These are phyloP conservation scores for Wickerhamiella azymoides DNA, from an alignment of 805 yeast species.

Conservation along the genomic window DNA sequence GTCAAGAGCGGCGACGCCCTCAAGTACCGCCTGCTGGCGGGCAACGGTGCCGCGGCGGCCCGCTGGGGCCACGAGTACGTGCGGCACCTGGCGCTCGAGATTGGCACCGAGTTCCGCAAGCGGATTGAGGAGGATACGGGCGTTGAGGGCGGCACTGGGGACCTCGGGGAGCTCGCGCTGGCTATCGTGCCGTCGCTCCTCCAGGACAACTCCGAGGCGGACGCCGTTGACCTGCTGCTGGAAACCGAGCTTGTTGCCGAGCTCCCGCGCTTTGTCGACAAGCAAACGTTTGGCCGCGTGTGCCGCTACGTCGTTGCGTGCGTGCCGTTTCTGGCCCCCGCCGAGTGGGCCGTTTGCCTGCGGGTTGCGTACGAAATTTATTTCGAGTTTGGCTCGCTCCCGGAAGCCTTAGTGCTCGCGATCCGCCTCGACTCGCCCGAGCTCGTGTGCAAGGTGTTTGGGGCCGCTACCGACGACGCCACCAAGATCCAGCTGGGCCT, in stretches of 20 bases:
- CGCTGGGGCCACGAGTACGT: slow-evolving; percentile 98
- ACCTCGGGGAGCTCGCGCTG: slow-evolving; percentile 51
- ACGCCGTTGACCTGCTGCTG: slow-evolving; percentile 84
- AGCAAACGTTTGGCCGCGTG: slow-evolving; percentile 70
- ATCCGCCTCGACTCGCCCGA: slow-evolving; percentile 74
- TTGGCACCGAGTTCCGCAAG: slow-evolving; percentile 72
- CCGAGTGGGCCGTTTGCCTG: slow-evolving; percentile 75
- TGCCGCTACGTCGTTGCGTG: slow-evolving; percentile 91
- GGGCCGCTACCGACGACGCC: slow-evolving; percentile 57
- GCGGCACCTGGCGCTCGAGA: slow-evolving; percentile 88
- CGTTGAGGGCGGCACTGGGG: slow-evolving; percentile 19
- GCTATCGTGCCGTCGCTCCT: slow-evolving; percentile 79
- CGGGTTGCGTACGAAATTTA: slow-evolving; percentile 82
- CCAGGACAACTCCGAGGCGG: slow-evolving; percentile 95
- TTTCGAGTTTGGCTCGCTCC: slow-evolving; percentile 58
- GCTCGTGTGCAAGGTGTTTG: slow-evolving; percentile 65
- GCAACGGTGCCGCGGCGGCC: slow-evolving; percentile 37
- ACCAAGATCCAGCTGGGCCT: slow-evolving; percentile 85
- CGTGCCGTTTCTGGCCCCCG: slow-evolving; percentile 92
- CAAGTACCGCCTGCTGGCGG: slow-evolving; percentile 57
- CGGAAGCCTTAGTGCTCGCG: slow-evolving; percentile 78
- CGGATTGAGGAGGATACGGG: slow-evolving; percentile 21
- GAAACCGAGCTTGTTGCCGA: slow-evolving; percentile 82
- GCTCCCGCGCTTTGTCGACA: slow-evolving; percentile 73
- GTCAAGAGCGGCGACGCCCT: slow-evolving; percentile 44